phyloP scores from a whole-genome alignment of 2,329 filamentous ascomycete genomes.

The Ciborinia camelliae region DNA sequence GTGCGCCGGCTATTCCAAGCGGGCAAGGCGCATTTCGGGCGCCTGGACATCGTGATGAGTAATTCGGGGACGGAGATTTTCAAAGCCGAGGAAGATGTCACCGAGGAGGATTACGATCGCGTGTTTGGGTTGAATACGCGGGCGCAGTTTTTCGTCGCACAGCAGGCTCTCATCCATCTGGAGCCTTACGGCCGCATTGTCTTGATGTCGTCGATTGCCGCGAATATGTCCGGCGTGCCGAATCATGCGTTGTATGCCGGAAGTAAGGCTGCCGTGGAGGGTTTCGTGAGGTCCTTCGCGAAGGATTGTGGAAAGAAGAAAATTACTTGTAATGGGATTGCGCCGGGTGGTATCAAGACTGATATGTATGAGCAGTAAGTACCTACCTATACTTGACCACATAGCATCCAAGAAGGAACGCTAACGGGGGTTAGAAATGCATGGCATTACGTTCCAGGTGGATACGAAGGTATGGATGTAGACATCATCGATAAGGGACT shows the following conservation, averaged over 20 bases:
- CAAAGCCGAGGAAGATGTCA: constrained; percentile 32
- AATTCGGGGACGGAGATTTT: constrained; percentile 36
- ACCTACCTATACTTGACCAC: not conserved
- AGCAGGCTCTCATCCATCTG: constrained; percentile 69
- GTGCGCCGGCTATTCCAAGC: constrained; percentile 30
- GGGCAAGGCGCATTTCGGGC: constrained; percentile 31
- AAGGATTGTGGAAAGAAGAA: constrained; percentile 53
- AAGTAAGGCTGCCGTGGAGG: constrained; percentile 71
- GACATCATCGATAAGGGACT: constrained; percentile 54
- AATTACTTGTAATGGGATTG: constrained; percentile 66
- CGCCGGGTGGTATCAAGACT: constrained; percentile 64
- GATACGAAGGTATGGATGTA: constrained; percentile 48
- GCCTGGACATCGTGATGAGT: constrained; percentile 34
- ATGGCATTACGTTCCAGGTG: constrained; percentile 57
- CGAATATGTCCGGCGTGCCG: constrained; percentile 51
- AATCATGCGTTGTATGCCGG: constrained; percentile 73
- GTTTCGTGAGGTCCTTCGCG: constrained; percentile 70
- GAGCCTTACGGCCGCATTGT: constrained; percentile 67
- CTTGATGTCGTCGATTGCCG: constrained; percentile 62
- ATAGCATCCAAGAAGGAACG: not conserved
- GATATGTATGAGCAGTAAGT: constrained; percentile 58
- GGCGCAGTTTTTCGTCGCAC: constrained; percentile 73
- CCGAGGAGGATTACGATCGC: constrained; percentile 32
- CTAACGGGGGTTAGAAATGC: constrained; percentile 43
- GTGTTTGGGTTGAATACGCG: constrained; percentile 64